Evolutionary conservation across 805 yeast species (phyloP).

Genomic region (Blastobotrys robertii): DNA sequence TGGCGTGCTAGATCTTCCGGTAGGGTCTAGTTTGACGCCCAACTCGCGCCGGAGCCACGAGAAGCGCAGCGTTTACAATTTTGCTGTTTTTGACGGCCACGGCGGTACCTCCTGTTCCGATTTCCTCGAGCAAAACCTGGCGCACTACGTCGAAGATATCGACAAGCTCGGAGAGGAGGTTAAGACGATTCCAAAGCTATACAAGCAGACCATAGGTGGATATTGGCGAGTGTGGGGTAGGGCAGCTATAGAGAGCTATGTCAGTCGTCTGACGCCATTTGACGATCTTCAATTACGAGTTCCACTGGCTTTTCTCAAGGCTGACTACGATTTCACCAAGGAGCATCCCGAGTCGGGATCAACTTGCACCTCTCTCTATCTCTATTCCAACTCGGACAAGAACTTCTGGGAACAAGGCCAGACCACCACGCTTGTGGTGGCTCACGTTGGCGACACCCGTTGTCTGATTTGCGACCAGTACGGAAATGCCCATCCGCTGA

Average conservation of each 20-base stretch:
- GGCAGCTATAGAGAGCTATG: constrained; percentile 30
- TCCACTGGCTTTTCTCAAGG: constrained; percentile 51
- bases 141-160: constrained; percentile 39
- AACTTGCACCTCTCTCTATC: constrained; percentile 57
- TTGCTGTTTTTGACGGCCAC: constrained; percentile 87
- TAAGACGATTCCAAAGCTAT: constrained; percentile 39
- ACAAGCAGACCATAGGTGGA: constrained; percentile 54
- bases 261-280: constrained; percentile 20
- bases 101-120: constrained; percentile 75
- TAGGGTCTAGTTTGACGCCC: constrained; percentile 21
- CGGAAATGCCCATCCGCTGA: constrained; percentile 73
- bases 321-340: constrained; percentile 48
- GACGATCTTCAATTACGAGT: constrained; percentile 57
- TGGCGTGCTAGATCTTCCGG: constrained; percentile 44
- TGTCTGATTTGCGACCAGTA: constrained; percentile 73
- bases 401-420: constrained; percentile 56
- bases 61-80: constrained; percentile 46
- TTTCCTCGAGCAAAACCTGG: constrained; percentile 47
- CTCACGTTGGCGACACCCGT: constrained; percentile 90
- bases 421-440: constrained; percentile 58
- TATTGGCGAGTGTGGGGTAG: constrained; percentile 78
- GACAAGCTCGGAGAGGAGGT: constrained; percentile 29
- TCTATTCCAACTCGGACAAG: constrained; percentile 38
- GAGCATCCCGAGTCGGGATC: constrained; percentile 44
- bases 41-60: constrained; percentile 6